Evolutionary conservation across 768 basidiomycete species (phyloP), one percentile per base, ranked within the genome.

Genomic region (Trametes cinnabarina): DNA sequence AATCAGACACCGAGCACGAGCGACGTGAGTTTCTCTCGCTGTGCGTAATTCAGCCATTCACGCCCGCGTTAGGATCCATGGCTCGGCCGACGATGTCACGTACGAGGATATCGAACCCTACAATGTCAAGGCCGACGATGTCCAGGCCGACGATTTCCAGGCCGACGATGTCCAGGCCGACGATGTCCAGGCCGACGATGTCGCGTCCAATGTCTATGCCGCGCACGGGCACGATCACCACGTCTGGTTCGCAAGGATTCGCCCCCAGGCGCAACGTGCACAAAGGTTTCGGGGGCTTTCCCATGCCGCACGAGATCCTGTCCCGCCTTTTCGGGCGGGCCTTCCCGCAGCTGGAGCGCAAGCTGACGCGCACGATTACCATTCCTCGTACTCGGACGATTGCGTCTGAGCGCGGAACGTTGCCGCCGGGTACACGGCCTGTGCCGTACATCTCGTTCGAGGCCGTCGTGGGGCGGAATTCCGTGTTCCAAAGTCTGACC

Each of bases 391-490:
- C 88, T 15, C 82, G 77, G 10, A 86, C 92, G 0, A 73, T 88
- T 43, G 76, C 76, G 6, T 79, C 82, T 7, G 73, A 74, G 53
- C 70, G 69, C 22, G 76, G 72, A 14, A 53, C 66, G 17, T 62
- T 67, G 9, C 34, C 61, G 2, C 58, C 65, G 37, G 81, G 82
- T n/a, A 76, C 75, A 47, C 80, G 74, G 62, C 69, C 73, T 1
- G 93, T 89, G 2, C 76, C 89, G 0, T 98, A 98, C 70, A 87
- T 98, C 57, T 81, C 86, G 1, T 98, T 97, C 68, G 84, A 92
- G 43, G 90, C 92, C 0, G 69, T 82, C 2, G 91, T 94, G n/a
- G 90, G 92, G 0, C 80, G 86, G 32, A 96, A 95, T 68, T 92
- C 89, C 3, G 74, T 75, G 3, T 92, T 92, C 63, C 79, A 81